phyloP scores from a whole-genome alignment of 345 rosid genomes.

The Abelmoschus esculentus region DNA sequence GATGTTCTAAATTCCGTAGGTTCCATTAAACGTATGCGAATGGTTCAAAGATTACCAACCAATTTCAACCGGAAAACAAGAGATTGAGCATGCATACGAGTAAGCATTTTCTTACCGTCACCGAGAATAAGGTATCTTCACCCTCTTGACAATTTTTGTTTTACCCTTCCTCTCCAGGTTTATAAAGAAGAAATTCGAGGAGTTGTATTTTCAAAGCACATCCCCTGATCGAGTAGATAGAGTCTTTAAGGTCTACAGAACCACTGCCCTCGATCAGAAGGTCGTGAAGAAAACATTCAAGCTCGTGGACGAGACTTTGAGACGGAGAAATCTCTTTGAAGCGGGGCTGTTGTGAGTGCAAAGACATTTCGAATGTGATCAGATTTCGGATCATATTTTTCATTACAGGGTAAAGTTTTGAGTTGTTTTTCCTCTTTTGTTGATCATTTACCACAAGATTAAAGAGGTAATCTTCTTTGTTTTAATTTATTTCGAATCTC shows the following conservation, averaged over 20 bases:
- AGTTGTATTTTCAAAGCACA: slow-evolving; percentile 80
- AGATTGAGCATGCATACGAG: slow-evolving; percentile 93
- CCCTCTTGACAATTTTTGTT: background rate
- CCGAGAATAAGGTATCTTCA: background rate
- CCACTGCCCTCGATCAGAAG: slow-evolving; percentile 90
- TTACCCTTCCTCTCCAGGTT: slow-evolving; percentile 38
- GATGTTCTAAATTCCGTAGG: slow-evolving; percentile 33
- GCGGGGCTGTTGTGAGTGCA: slow-evolving; percentile 74
- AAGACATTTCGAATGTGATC: slow-evolving; percentile 19
- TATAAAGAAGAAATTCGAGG: slow-evolving; percentile 95
- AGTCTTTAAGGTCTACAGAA: slow-evolving; percentile 89
- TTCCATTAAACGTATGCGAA: slow-evolving; percentile 74
- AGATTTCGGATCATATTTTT: slow-evolving; percentile 10
- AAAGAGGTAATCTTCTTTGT: background rate
- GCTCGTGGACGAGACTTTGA: slow-evolving; percentile 86
- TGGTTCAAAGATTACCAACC: slow-evolving; percentile 98
- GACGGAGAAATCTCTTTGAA: slow-evolving; percentile 87
- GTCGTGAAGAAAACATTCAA: slow-evolving; percentile 97
- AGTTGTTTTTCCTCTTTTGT: background rate
- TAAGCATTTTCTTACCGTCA: slow-evolving; percentile 27
- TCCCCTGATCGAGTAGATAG: slow-evolving; percentile 77
- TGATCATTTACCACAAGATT: slow-evolving; percentile 1
- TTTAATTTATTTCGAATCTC: background rate
- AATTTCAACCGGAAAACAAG: slow-evolving; percentile 80
- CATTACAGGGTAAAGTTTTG: slow-evolving; percentile 23